Conservation (phyloP, 495 filamentous ascomycete species). For the Xylaria nigripes region DNA sequence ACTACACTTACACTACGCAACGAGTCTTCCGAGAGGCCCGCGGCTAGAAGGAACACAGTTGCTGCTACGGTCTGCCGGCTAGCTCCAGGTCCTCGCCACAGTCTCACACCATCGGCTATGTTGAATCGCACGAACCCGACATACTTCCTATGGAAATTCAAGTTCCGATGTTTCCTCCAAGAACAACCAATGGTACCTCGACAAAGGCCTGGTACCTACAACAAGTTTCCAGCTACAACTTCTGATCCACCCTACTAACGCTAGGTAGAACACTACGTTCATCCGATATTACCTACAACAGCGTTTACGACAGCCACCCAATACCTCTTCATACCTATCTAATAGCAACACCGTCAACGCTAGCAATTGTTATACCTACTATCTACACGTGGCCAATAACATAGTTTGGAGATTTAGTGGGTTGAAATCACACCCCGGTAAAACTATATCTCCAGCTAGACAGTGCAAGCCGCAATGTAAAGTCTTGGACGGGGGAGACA, state of each 20-base stretch:
- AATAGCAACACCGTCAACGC: no score
- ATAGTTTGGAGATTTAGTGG: slow-evolving; percentile 33
- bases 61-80: no score
- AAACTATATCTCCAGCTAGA: slow-evolving; percentile 29
- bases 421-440: slow-evolving; percentile 38
- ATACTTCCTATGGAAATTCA: background rate
- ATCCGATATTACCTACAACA: no score
- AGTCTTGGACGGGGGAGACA: slow-evolving; percentile 38
- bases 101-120: background rate
- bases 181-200: background rate
- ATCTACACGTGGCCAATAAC: slow-evolving; percentile 39
- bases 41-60: no score
- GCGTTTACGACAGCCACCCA: no score
- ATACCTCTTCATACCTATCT: no score
- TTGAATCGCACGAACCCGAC: background rate
- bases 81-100: background rate
- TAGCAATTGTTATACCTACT: no score
- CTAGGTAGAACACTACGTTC: slow-evolving; percentile 25
- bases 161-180: background rate
- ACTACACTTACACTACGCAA: no score
- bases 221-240: no score
- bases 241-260: background rate
- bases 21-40: no score
- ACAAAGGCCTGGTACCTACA: slow-evolving; percentile 4
- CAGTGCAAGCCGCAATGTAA: slow-evolving; percentile 28